Percentiles rank a stretch among this genome's conserved stretches.
These are phyloP conservation scores for Xanthoconium stramineum DNA, from an alignment of 768 basidiomycete species.

Conservation along the genomic window DNA sequence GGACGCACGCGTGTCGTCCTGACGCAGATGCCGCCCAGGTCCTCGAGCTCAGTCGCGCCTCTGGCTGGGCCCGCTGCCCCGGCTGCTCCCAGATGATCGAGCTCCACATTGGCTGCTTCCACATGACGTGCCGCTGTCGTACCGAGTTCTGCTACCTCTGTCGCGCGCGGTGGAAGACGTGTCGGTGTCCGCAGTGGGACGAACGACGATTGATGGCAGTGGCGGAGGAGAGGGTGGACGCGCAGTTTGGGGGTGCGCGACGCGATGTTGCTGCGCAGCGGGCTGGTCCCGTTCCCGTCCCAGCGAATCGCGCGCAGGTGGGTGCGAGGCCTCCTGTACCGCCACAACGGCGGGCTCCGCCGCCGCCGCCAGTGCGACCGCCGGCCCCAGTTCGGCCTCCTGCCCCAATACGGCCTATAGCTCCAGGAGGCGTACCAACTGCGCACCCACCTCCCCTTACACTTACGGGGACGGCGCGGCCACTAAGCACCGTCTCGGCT, in stretches of 20 bases:
- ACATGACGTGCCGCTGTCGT: slow-evolving; percentile 40
- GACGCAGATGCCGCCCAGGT: slow-evolving; percentile 25
- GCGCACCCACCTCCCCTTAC: neutral
- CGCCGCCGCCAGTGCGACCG: neutral
- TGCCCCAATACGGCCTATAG: neutral
- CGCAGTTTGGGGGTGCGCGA: slow-evolving; percentile 33
- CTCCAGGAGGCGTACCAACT: no score
- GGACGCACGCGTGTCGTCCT: slow-evolving; percentile 25
- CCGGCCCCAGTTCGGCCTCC: neutral
- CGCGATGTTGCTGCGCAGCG: slow-evolving; percentile 28
- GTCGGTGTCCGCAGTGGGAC: slow-evolving; percentile 65
- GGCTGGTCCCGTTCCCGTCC: neutral
- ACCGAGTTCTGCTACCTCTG: slow-evolving; percentile 47
- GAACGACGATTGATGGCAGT: slow-evolving; percentile 39
- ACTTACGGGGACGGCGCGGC: neutral
- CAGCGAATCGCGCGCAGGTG: neutral
- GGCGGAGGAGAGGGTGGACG: slow-evolving; percentile 45
- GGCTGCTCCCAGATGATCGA: slow-evolving; percentile 39
- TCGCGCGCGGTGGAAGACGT: slow-evolving; percentile 59
- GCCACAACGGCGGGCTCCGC: neutral
- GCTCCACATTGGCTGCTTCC: slow-evolving; percentile 36
- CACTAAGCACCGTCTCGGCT: neutral
- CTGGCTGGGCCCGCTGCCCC: slow-evolving; percentile 40
- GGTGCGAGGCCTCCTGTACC: neutral
- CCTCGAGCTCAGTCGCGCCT: slow-evolving; percentile 22